These are phyloP conservation scores for Cyathus striatus DNA, from an alignment of 768 basidiomycete species.

Conservation along the genomic window DNA sequence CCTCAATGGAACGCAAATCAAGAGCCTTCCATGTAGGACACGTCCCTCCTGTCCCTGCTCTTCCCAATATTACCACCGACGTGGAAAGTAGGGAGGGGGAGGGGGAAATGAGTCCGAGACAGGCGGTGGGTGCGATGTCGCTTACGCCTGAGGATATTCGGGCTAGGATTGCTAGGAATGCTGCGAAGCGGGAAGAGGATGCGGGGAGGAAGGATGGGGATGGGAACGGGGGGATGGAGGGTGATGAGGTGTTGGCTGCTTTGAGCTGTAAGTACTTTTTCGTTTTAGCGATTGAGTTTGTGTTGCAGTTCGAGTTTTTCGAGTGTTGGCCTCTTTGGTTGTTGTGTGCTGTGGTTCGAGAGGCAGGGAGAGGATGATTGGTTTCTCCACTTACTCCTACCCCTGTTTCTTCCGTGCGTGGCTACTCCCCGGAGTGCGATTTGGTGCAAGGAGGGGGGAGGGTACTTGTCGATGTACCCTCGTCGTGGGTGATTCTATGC, in stretches of 20 bases:
- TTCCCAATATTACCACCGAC: constrained; percentile 15
- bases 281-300: constrained; percentile 3
- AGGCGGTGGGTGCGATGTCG: constrained; percentile 34
- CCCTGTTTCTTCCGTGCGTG: no score
- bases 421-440: no score
- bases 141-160: constrained; percentile 60
- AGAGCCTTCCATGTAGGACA: constrained; percentile 36
- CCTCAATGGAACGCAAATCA: constrained; percentile 31
- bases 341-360: no score
- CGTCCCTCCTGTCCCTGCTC: constrained; percentile 36
- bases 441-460: no score
- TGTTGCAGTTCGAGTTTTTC: no score
- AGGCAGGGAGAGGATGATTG: no score
- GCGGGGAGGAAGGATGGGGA: constrained; percentile 3
- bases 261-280: constrained; percentile 47
- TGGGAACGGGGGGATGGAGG: constrained; percentile 14
- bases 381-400: no score
- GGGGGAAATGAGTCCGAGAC: constrained; percentile 24
- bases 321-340: no score
- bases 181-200: constrained; percentile 19
- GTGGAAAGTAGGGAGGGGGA: constrained; percentile 9
- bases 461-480: no score
- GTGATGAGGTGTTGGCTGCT: constrained; percentile 65
- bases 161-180: constrained; percentile 30
- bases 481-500: no score